These are phyloP conservation scores for Oryza australiensis DNA, from an alignment of 176 grass and related monocot species.

Conservation along the genomic window DNA sequence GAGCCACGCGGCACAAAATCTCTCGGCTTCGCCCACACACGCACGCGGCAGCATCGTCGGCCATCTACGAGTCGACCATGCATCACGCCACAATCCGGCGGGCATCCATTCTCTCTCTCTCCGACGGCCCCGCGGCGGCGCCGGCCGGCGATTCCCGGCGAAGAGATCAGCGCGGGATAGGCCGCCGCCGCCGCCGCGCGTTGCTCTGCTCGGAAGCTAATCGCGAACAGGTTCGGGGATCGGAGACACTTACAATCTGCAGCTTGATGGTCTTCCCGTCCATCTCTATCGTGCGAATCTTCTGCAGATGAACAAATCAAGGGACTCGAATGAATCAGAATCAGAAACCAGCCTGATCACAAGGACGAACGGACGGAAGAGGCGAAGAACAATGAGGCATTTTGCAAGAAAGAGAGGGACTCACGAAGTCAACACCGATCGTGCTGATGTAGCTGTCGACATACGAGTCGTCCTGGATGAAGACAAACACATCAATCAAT, in stretches of 20 bases:
- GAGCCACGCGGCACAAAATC: no score
- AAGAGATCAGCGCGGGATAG: no score
- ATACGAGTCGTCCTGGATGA: slow-evolving; percentile 66
- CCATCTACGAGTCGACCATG: no score
- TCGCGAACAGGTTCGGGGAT: neutral
- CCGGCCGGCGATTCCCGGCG: no score
- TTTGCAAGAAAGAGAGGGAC: neutral
- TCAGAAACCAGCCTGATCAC: neutral
- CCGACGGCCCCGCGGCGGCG: no score
- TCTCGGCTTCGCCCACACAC: no score
- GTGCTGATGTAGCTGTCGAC: slow-evolving; percentile 83
- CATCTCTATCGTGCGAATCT: slow-evolving; percentile 72
- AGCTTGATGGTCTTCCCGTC: slow-evolving; percentile 72
- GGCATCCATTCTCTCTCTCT: no score
- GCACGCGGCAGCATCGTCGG: no score
- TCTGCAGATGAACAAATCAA: slow-evolving; percentile 38
- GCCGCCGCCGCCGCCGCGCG: neutral
- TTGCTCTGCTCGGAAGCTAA: neutral
- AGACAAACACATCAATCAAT: neutral
- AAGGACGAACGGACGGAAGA: neutral
- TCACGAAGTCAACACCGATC: slow-evolving; percentile 79
- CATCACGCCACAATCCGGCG: no score
- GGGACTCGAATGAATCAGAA: neutral
- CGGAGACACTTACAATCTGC: slow-evolving; percentile 68
- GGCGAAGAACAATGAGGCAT: neutral